Base-by-base conservation (phyloP, 768 basidiomycete genomes). In the Punctularia strigosozonata region DNA sequence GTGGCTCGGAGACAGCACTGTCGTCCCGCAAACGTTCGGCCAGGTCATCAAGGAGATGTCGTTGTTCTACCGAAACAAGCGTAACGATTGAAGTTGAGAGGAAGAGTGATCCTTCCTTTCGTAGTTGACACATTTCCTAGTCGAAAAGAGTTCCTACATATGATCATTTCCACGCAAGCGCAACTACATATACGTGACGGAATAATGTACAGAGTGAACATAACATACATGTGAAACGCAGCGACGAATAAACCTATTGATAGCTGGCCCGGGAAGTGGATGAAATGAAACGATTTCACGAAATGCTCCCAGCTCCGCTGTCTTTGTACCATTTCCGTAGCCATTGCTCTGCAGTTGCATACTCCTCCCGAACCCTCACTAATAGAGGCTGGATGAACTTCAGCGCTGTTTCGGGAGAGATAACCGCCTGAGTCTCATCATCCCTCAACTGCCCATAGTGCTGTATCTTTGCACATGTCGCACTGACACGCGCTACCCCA, bases 401-500 rank as follows among this genome's bases (percentile, higher is more conserved):
- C 14, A 85, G 57, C 13, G 83, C 80, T 18, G 74, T 77, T 7
- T 62, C 54, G 3, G 48, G 40, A n/a, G 58, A 50, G 25, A 84
- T 59, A 15, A 10, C 15, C 42, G 50, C 56, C 12, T 58, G 57
- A 6, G 52, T 46, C 18, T 67, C 65, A 52, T 74, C 80, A 56
- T 87, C 80, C 33, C 73, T 66, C 41, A 67, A 59, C 46, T 77
- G 67, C 33, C 88, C 90, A 49, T 79, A 81, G 58, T 92, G 76
- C 60, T 98, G 92, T 50, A 98, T 91, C 59, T 73, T 72, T 58
- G 89, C 90, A 65, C 94, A 97, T 19, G 80, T 78, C 13, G 63
- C 69, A 55, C 88, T 82, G 38, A 99, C 91, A 46, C 74, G 73
- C 42, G 62, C 61, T 22, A 92, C 74, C 20, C 95, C 94, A 32